Evolutionary conservation across 495 filamentous ascomycete species (phyloP).

Genomic region (Trichoderma asperelloides): DNA sequence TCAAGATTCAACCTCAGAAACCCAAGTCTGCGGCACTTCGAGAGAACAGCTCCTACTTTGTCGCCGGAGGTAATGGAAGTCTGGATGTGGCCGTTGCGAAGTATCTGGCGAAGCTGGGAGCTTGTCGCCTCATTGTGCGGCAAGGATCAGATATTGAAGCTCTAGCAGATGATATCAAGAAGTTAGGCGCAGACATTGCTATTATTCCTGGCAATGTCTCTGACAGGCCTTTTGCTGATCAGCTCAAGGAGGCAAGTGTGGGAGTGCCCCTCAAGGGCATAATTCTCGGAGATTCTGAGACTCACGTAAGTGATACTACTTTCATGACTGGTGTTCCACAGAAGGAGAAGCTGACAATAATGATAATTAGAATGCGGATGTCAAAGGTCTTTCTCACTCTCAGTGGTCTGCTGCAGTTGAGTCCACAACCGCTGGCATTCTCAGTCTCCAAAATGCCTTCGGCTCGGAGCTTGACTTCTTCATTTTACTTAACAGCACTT

Average conservation of each 20-base stretch:
- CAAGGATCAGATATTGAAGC: background rate
- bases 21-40: background rate
- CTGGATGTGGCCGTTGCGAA: slow-evolving; percentile 40
- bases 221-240: background rate
- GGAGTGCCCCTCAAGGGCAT: slow-evolving; percentile 17
- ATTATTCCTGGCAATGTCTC: background rate
- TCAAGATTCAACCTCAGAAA: background rate
- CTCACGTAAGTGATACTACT: slow-evolving; percentile 11
- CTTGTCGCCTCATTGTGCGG: slow-evolving; percentile 26
- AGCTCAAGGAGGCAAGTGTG: background rate
- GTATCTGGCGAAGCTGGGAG: slow-evolving; percentile 38
- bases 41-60: slow-evolving; percentile 27
- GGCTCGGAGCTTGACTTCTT: slow-evolving; percentile 44
- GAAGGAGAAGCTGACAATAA: slow-evolving; percentile 12
- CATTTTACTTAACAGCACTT: slow-evolving; percentile 42
- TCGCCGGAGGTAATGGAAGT: slow-evolving; percentile 43
- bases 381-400: slow-evolving; percentile 25
- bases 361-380: slow-evolving; percentile 18
- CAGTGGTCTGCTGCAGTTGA: slow-evolving; percentile 23
- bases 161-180: background rate
- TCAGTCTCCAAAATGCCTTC: slow-evolving; percentile 29
- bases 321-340: background rate
- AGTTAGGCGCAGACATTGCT: background rate
- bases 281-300: slow-evolving; percentile 27
- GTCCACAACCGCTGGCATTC: slow-evolving; percentile 25